phyloP scores from a whole-genome alignment of 768 basidiomycete species.

The Tulasnella sp. region DNA sequence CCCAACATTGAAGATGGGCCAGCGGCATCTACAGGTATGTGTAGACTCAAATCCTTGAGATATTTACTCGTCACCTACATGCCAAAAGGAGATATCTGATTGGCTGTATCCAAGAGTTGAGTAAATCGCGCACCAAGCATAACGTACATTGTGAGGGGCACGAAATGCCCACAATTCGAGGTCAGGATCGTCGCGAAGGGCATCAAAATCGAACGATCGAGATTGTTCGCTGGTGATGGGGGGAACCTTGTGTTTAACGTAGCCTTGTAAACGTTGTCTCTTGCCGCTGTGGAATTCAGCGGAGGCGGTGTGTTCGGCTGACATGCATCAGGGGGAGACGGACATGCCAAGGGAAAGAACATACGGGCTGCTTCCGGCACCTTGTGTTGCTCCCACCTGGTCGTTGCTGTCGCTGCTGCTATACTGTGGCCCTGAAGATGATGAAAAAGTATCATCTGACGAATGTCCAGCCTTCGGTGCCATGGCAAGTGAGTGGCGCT shows the following conservation, averaged over 20 bases:
- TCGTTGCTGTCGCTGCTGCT: no score
- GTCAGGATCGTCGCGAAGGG: constrained; percentile 5
- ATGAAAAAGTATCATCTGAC: no score
- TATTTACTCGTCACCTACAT: constrained; percentile 14
- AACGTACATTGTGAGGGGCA: constrained; percentile 11
- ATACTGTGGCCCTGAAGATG: no score
- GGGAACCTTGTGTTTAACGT: not conserved
- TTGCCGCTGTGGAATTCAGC: not conserved
- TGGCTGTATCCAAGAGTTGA: no score
- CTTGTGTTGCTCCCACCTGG: no score
- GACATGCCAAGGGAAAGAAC: no score
- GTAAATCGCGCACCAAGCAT: no score
- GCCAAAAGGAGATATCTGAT: not conserved
- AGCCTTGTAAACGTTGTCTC: not conserved
- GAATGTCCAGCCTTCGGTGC: no score
- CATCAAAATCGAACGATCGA: constrained; percentile 12
- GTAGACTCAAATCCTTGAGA: constrained; percentile 2
- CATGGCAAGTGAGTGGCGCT: no score
- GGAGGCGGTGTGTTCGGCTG: no score
- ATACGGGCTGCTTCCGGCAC: no score
- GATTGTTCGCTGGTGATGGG: not conserved
- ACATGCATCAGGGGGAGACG: no score
- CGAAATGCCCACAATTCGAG: constrained; percentile 15
- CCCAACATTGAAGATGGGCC: not conserved
- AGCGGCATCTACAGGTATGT: not conserved